Conservation (phyloP, 1,284 basidiomycete genomes). For the Heliocybe sulcata region DNA sequence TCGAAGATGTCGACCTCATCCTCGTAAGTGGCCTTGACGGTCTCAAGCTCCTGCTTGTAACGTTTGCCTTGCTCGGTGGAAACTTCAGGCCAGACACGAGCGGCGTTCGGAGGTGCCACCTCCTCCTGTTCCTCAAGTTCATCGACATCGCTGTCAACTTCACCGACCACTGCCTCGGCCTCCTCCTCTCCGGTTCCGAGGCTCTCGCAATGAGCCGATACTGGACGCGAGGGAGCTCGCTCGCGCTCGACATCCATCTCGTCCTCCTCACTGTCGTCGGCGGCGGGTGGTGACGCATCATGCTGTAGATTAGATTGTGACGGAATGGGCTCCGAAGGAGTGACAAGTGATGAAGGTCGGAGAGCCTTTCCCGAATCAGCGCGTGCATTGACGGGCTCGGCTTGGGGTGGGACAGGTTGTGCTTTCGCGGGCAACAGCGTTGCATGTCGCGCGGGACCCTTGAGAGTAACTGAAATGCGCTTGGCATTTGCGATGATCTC, state of each 20-base stretch:
- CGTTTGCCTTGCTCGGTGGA: conserved; percentile 48
- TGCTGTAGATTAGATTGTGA: conserved; percentile 28
- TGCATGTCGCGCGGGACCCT: not conserved
- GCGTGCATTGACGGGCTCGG: not conserved
- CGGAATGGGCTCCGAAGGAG: conserved; percentile 10
- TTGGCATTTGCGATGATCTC: not conserved
- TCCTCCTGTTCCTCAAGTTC: conserved; percentile 24
- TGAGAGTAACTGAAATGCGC: not conserved
- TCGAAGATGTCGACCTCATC: conserved; percentile 86
- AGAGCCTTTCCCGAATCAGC: not conserved
- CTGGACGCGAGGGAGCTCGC: not conserved
- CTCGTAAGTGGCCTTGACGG: conserved; percentile 66
- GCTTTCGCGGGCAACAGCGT: conserved; percentile 1
- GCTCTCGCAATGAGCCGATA: conserved; percentile 23
- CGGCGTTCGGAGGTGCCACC: conserved; percentile 27
- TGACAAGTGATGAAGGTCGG: not conserved
- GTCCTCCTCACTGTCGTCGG: conserved; percentile 32
- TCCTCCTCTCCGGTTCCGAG: conserved; percentile 43
- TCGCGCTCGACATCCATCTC: conserved; percentile 44
- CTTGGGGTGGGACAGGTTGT: not conserved
- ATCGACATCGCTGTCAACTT: conserved; percentile 36
- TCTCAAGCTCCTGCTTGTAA: conserved; percentile 54
- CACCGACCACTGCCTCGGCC: conserved; percentile 48
- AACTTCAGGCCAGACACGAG: conserved; percentile 62
- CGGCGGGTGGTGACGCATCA: conserved; percentile 25